Evolutionary conservation across 2,329 filamentous ascomycete genomes (phyloP).

Genomic region (Stachybotrys chlorohalonatus): DNA sequence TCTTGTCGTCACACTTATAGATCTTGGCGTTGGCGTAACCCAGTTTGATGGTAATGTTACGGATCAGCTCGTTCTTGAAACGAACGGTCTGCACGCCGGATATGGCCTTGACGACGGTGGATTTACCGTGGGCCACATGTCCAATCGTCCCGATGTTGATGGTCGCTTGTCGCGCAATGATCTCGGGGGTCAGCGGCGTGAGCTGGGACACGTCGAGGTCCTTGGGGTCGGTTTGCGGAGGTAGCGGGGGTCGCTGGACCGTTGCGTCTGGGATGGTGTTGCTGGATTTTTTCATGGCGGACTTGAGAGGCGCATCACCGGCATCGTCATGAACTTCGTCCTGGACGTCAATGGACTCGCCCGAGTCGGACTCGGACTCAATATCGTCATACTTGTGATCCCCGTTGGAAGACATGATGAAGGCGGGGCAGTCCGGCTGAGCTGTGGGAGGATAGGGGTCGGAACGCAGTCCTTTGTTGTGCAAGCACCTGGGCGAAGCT

Average conservation of each 20-base stretch:
- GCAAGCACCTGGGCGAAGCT: too few species aligned
- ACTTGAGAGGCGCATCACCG: conserved; percentile 62
- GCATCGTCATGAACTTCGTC: conserved; percentile 49
- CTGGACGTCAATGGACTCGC: conserved; percentile 54
- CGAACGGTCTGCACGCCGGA: conserved; percentile 97
- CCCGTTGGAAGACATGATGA: conserved; percentile 45
- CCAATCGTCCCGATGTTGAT: conserved; percentile 99
- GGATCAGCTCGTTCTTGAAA: conserved; percentile 99
- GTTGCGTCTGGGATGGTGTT: conserved; percentile 48
- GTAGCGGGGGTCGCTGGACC: conserved; percentile 45
- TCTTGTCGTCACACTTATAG: conserved; percentile 91
- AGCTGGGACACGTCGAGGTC: conserved; percentile 75
- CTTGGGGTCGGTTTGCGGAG: conserved; percentile 87
- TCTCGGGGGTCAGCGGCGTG: conserved; percentile 84
- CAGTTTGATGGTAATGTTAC: conserved; percentile 99
- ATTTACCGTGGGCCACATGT: conserved; percentile 98
- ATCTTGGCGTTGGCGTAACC: conserved; percentile 99
- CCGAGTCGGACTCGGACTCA: conserved; percentile 61
- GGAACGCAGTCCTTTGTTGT: not conserved
- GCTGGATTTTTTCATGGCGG: conserved; percentile 69
- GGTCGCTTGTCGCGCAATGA: conserved; percentile 94
- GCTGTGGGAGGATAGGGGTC: not conserved
- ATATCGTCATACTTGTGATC: conserved; percentile 62
- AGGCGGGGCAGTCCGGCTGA: conserved; percentile 17
- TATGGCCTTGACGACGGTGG: conserved; percentile 97